phyloP scores from a whole-genome alignment of 2,329 filamentous ascomycete species.

The Paraconiothyrium sp. region DNA sequence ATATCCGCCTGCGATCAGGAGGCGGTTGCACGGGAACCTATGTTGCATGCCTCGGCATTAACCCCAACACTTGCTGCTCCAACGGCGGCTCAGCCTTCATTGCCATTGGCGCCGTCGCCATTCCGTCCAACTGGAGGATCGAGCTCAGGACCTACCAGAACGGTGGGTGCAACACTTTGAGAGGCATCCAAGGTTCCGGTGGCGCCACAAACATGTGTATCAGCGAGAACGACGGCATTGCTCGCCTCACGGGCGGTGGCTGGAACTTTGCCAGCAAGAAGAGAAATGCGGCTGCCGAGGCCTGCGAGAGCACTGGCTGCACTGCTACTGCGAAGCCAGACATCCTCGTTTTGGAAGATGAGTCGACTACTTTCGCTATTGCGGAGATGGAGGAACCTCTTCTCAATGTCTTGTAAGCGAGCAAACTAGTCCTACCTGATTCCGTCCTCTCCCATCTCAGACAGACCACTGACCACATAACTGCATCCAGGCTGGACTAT shows the following conservation, averaged over 20 bases:
- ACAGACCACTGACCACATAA: not conserved
- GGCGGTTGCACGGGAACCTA: conserved; percentile 2
- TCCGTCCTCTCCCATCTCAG: not conserved
- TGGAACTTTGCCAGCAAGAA: conserved; percentile 5
- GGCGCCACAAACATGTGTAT: conserved; percentile 6
- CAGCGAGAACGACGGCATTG: conserved; percentile 1
- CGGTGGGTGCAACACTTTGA: not conserved
- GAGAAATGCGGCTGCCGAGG: not conserved
- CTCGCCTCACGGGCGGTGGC: not conserved
- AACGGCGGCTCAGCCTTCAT: not conserved
- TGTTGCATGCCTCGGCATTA: not conserved
- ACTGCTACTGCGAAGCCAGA: not conserved
- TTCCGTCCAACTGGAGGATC: not conserved
- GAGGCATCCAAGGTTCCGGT: not conserved
- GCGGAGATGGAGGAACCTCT: not conserved
- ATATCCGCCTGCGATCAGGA: conserved; percentile 3
- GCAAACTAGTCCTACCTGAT: too few relatives aligned
- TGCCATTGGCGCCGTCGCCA: conserved; percentile 1
- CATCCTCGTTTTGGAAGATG: conserved; percentile 3
- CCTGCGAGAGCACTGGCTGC: not conserved
- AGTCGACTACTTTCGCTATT: not conserved
- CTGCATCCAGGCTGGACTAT: conserved; percentile 3
- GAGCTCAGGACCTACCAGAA: conserved; percentile 1
- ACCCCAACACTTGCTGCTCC: conserved; percentile 2
- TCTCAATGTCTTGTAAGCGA: not conserved